Base-by-base conservation (phyloP, 2,329 filamentous ascomycete species). In the Orbilia oligospora region DNA sequence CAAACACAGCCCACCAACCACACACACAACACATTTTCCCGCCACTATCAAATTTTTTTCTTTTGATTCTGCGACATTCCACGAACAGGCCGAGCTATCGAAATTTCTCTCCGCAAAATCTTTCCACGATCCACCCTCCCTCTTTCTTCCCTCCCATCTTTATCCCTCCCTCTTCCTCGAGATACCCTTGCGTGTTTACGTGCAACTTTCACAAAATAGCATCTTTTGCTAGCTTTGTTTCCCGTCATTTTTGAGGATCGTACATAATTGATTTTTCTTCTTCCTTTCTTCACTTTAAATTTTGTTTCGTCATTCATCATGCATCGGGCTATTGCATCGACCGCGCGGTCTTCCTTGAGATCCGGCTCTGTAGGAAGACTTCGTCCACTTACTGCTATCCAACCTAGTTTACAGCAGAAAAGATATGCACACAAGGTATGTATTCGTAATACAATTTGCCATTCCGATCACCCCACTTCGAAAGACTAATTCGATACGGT, bases 341-440 rank as follows among this genome's bases (percentile, higher is more conserved):
- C 90, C 85, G 88, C 92, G 83, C 89, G 93, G 88, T 91, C 93
- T 85, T 83, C 91, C 90, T 81, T 89, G 91, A 80, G 86, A 86
- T 83, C 86, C 87, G 81, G 80, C 71, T 67, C 66, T 64, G 24
- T 64, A 70, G 76, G 66, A 85, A 87, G 81, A 86, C 85, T 83
- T 85, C 88, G 83, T 84, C 89, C 88, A 85, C 86, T 87, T 80
- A 87, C 90, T 82, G 86, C 87, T 83, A 90, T 91, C 85, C 90
- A 91, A 83, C 87, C 90, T 79, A 86, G 87, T 79, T 83, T 86
- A 83, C 93, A 97, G 86, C 95, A 98, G 88, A 90, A 97, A 86
- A 90, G 96, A 85, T 99, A 97, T 85, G 93, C 95, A 82, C 95
- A 98, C 90, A 98, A 98, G 93, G 94, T 97, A 88, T 63, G 41